Evolutionary conservation across 257 asterid genomes (phyloP).

Genomic region (Gentiana dahurica): DNA sequence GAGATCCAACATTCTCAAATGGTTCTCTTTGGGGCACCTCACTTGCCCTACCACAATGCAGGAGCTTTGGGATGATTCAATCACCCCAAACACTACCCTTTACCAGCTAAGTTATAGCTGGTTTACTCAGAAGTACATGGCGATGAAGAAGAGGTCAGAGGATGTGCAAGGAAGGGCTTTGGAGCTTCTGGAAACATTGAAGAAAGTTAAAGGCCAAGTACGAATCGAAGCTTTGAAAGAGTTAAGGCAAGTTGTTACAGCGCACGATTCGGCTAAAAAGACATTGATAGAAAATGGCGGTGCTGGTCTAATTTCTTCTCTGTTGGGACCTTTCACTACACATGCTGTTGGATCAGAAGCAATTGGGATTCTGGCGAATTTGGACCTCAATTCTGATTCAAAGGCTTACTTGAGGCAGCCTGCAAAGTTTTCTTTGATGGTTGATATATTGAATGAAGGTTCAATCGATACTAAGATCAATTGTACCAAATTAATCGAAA

Average conservation of each 20-base stretch:
- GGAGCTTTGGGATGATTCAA: conserved; percentile 60
- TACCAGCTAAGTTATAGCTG: conserved; percentile 45
- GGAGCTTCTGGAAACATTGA: conserved; percentile 44
- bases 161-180: conserved; percentile 53
- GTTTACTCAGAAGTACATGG: conserved; percentile 57
- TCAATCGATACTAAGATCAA: conserved; percentile 51
- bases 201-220: conserved; percentile 54
- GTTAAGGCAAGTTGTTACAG: conserved; percentile 31
- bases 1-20: conserved; percentile 67
- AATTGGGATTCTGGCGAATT: conserved; percentile 42
- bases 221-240: conserved; percentile 54
- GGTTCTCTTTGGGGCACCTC: conserved; percentile 68
- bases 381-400: conserved; percentile 31
- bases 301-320: conserved; percentile 34
- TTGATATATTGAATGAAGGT: conserved; percentile 58
- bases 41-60: conserved; percentile 88
- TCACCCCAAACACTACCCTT: conserved; percentile 58
- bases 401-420: conserved; percentile 57
- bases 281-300: conserved; percentile 51
- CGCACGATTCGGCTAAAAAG: conserved; percentile 44
- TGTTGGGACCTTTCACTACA: conserved; percentile 67
- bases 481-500: conserved; percentile 40
- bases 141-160: conserved; percentile 55
- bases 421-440: conserved; percentile 44
- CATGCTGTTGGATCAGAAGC: conserved; percentile 56